Evolutionary conservation across 2,329 filamentous ascomycete genomes (phyloP), one percentile per base, ranked within the genome.

Genomic region (Sclerotinia sclerotiorum): DNA sequence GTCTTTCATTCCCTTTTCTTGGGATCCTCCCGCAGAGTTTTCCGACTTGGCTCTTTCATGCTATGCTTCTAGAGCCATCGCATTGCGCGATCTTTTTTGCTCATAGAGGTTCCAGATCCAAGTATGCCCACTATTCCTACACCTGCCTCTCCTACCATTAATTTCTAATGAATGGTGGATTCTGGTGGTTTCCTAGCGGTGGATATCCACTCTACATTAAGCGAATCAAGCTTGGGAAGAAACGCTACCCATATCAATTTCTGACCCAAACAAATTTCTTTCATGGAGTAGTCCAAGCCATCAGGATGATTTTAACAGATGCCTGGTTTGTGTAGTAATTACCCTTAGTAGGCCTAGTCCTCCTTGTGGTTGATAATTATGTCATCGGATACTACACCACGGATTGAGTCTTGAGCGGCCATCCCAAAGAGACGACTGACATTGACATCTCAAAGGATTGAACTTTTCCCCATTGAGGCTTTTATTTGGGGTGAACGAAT

Each of bases 201-300:
- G 5, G 1, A 21, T 6, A 29, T 2, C 27, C 2, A 4, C 5
- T 0, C 6, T 7, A 3, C 8, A 32, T 21, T 4, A 21, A 4
- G 7, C 29, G 51, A 21, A 54, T 21, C 4, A 21, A 10, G 27
- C 27, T 32, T 1, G 17, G 27, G 8, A 5, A 7, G 5, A 55
- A 19, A 4, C 13, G 1, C 2, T 17, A 55, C 11, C 17, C 2
- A 32, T 21, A 11, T 32, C 52, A 13, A 0, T 55, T 3, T 55
- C 27, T 55, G 8, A 3, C 21, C 5, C 21, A 27, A 55, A 54
- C 0, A 32, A 21, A 1, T 17, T 11, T 11, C 3, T 1, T 5
- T 11, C 11, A 2, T 2, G 21, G 8, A 11, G 32, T 6, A 8
- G 21, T 39, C 35, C 35, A 19, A 5, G 11, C 8, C 1, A 21